Evolutionary conservation across 2,329 filamentous ascomycete genomes (phyloP).

Genomic region (Xylaria sp.): DNA sequence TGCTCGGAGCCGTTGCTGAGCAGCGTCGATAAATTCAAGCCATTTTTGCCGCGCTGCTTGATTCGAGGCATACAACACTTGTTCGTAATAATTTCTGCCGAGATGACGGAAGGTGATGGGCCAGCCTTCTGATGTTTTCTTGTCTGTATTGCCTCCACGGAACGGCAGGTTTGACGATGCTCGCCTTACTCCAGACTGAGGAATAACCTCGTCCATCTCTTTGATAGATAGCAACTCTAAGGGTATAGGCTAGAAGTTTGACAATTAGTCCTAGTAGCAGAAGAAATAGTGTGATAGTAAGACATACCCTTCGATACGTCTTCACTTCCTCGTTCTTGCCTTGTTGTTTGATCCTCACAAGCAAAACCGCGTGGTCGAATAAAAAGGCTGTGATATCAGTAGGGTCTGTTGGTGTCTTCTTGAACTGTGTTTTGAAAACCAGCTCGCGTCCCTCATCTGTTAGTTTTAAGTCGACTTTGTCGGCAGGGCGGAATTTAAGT

Average conservation of each 20-base stretch:
- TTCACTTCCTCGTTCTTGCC: constrained; percentile 96
- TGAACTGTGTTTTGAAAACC: constrained; percentile 93
- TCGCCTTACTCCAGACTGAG: constrained; percentile 82
- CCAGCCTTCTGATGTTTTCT: constrained; percentile 79
- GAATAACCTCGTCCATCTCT: constrained; percentile 97
- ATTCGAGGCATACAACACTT: constrained; percentile 87
- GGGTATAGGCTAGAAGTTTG: constrained; percentile 77
- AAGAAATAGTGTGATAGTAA: neutral
- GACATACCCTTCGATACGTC: constrained; percentile 80
- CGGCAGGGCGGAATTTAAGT: constrained; percentile 88
- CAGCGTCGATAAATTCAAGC: constrained; percentile 93
- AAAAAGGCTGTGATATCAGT: constrained; percentile 94
- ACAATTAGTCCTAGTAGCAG: constrained; percentile 28
- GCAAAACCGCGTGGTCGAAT: constrained; percentile 93
- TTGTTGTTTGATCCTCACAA: constrained; percentile 89
- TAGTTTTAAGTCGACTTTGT: constrained; percentile 92
- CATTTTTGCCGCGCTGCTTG: constrained; percentile 92
- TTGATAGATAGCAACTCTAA: constrained; percentile 91
- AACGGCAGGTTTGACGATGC: constrained; percentile 82
- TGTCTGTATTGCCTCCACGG: constrained; percentile 59
- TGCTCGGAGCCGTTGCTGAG: constrained; percentile 86
- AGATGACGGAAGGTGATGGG: constrained; percentile 97
- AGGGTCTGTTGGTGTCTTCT: constrained; percentile 89
- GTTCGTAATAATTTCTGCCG: constrained; percentile 93
- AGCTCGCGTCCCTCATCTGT: constrained; percentile 94